Evolutionary conservation across 352 stramenopile genomes (phyloP).

Genomic region (Phytophthora pluvialis): DNA sequence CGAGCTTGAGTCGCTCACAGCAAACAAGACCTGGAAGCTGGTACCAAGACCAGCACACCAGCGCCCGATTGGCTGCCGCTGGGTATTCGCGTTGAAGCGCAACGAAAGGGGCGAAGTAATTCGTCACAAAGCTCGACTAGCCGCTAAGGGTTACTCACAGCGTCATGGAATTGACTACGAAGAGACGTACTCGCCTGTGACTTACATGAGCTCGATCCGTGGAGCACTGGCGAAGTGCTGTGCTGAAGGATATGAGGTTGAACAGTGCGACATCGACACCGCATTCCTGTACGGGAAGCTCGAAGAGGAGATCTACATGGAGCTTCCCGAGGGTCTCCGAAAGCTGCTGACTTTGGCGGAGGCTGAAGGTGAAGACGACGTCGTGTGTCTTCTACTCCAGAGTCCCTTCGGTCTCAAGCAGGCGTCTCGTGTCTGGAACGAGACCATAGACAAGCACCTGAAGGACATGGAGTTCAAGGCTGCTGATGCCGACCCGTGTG

Average conservation of each 20-base stretch:
- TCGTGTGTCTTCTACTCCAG: not conserved
- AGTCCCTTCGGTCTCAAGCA: conserved; percentile 16
- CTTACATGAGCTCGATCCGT: conserved; percentile 9
- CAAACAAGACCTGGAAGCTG: conserved; percentile 19
- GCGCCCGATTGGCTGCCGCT: too few relatives aligned
- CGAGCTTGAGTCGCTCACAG: not conserved
- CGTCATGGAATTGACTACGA: conserved; percentile 9
- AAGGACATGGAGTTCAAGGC: conserved; percentile 25
- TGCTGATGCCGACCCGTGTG: conserved; percentile 22
- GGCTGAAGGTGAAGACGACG: not conserved
- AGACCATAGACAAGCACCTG: conserved; percentile 28
- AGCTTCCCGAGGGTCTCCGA: not conserved
- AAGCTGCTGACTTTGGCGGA: not conserved
- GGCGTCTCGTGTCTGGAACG: conserved; percentile 11
- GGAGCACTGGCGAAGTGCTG: not conserved
- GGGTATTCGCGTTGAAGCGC: conserved; percentile 1
- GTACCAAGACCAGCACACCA: conserved; percentile 4
- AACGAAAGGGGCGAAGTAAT: not conserved
- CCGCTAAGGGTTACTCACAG: conserved; percentile 2
- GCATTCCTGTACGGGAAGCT: conserved; percentile 11
- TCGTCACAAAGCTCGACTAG: conserved; percentile 1
- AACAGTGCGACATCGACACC: conserved; percentile 9
- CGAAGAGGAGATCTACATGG: conserved; percentile 9
- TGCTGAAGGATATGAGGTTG: not conserved
- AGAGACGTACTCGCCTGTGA: not conserved